Conservation (phyloP, 2,329 filamentous ascomycete genomes). For the Sporothrix schenckii region DNA sequence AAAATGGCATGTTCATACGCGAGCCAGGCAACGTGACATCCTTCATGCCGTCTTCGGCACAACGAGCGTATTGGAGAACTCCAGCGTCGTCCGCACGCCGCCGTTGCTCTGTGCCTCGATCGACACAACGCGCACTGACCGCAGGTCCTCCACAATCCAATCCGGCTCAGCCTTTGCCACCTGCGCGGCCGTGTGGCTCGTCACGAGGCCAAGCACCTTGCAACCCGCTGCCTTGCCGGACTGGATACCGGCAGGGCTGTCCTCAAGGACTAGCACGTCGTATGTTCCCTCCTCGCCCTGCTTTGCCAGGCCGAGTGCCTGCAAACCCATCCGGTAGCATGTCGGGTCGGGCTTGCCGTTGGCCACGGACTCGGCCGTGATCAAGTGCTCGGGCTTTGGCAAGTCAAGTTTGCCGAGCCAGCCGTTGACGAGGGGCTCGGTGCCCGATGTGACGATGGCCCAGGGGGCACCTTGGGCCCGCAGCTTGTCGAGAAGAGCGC, state of each 20-base stretch:
- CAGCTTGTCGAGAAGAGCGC: conserved; percentile 68
- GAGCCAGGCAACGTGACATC: neutral
- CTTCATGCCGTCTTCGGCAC: conserved; percentile 13
- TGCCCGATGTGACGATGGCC: conserved; percentile 84
- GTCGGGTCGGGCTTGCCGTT: conserved; percentile 76
- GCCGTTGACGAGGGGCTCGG: conserved; percentile 66
- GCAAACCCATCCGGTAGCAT: conserved; percentile 71
- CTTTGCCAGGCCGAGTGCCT: conserved; percentile 58
- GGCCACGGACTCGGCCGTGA: conserved; percentile 75
- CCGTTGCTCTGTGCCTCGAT: conserved; percentile 58
- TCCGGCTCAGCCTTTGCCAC: conserved; percentile 77
- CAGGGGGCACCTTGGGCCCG: conserved; percentile 66
- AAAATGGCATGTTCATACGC: neutral
- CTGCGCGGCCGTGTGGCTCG: conserved; percentile 76
- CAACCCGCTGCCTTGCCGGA: conserved; percentile 86
- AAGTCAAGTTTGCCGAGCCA: conserved; percentile 72
- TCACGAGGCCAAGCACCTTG: conserved; percentile 80
- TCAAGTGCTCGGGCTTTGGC: conserved; percentile 65
- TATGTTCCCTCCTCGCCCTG: conserved; percentile 36
- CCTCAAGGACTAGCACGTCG: conserved; percentile 76
- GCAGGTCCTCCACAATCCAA: conserved; percentile 81
- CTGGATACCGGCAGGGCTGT: conserved; percentile 81
- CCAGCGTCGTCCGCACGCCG: conserved; percentile 51
- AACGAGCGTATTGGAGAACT: conserved; percentile 65
- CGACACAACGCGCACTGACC: conserved; percentile 67